A percentile compares a stretch with the other conserved stretches of the same genome.
Conservation (phyloP, 495 filamentous ascomycete species). For the Aspergillus carlsbadensis region DNA sequence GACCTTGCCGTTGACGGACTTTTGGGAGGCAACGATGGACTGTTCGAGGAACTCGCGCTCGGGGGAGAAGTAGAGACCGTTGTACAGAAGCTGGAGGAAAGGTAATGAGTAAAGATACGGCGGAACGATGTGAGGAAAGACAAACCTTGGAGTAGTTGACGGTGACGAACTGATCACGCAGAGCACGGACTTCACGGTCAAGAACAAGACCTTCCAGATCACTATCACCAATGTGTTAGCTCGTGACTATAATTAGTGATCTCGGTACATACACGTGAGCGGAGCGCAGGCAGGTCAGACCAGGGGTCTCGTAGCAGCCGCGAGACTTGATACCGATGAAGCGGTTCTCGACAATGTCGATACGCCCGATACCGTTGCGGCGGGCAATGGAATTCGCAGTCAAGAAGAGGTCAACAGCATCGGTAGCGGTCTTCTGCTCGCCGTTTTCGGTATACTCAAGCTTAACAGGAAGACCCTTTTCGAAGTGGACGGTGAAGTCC, state of each 20-base stretch:
- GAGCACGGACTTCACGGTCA: constrained; percentile 77
- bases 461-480: constrained; percentile 80
- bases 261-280: constrained; percentile 54
- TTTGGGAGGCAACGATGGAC: constrained; percentile 68
- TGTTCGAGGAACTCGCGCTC: constrained; percentile 79
- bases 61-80: constrained; percentile 69
- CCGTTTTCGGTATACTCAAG: constrained; percentile 58
- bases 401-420: constrained; percentile 76
- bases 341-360: constrained; percentile 89
- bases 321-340: constrained; percentile 85
- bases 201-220: constrained; percentile 84
- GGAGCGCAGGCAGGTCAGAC: constrained; percentile 68
- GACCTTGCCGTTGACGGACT: constrained; percentile 67
- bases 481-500: constrained; percentile 77
- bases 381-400: constrained; percentile 75
- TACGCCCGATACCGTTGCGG: constrained; percentile 76
- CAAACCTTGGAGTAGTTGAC: constrained; percentile 61
- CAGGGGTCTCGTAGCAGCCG: constrained; percentile 87
- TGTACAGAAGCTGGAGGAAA: constrained; percentile 20
- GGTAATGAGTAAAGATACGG: constrained; percentile 20
- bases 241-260: not conserved
- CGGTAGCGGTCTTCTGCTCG: constrained; percentile 11
- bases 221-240: constrained; percentile 9
- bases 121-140: not conserved
- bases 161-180: constrained; percentile 79